These are phyloP conservation scores for Bertia moriformis DNA, from an alignment of 2,329 filamentous ascomycete genomes.

Conservation along the genomic window DNA sequence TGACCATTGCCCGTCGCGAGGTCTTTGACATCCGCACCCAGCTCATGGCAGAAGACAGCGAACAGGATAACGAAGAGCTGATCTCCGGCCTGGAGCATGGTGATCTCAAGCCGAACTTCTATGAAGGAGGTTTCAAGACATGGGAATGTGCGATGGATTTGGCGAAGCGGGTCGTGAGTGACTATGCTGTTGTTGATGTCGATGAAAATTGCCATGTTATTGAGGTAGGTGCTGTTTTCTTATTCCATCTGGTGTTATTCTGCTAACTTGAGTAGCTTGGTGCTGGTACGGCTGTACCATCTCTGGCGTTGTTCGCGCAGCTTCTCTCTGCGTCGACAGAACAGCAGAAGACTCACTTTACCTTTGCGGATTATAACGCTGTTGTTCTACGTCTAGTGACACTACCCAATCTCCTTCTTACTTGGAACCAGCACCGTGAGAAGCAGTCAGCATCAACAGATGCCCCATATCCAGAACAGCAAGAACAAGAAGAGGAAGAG, in stretches of 20 bases:
- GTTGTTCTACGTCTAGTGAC: conserved; percentile 44
- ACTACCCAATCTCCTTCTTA: conserved; percentile 42
- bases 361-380: conserved; percentile 46
- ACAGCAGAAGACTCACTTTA: conserved; percentile 28
- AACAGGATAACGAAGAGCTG: conserved; percentile 21
- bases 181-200: conserved; percentile 5
- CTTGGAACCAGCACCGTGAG: conserved; percentile 20
- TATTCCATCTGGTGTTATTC: too few relatives aligned
- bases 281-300: conserved; percentile 47
- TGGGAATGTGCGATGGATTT: conserved; percentile 54
- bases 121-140: conserved; percentile 56
- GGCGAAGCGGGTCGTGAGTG: conserved; percentile 19
- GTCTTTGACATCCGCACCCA: conserved; percentile 50
- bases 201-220: conserved; percentile 8
- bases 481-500: conserved; percentile 2
- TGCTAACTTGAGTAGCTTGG: conserved; percentile 27
- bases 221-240: conserved; percentile 11
- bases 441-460: neutral
- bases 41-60: conserved; percentile 40
- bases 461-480: neutral
- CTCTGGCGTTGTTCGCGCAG: conserved; percentile 35
- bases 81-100: conserved; percentile 32
- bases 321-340: conserved; percentile 15
- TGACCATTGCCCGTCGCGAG: conserved; percentile 36
- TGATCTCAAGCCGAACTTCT: conserved; percentile 43